Percentiles rank a stretch among this genome's conserved stretches.
phyloP scores from a whole-genome alignment of 2,329 filamentous ascomycete species.

The Beauveria sp. region DNA sequence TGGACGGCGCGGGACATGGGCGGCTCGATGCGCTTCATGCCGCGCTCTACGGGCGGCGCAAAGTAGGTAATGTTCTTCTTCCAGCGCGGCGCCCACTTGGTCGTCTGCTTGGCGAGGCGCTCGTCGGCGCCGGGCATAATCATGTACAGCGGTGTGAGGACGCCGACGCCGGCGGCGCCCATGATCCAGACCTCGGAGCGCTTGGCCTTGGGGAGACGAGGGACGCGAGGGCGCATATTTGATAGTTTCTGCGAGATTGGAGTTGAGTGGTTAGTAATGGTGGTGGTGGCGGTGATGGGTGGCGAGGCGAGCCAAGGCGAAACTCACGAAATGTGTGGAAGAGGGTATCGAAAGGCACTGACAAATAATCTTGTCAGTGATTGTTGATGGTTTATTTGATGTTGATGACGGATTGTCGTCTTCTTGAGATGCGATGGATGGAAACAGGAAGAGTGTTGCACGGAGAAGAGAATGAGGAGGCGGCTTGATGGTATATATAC shows the following conservation, averaged over 20 bases:
- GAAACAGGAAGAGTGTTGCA: neutral
- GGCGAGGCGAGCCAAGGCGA: neutral
- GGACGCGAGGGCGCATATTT: slow-evolving; percentile 40
- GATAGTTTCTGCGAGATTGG: slow-evolving; percentile 7
- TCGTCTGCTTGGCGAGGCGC: slow-evolving; percentile 44
- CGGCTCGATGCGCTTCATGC: slow-evolving; percentile 42
- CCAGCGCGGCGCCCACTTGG: slow-evolving; percentile 53
- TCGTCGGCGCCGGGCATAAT: slow-evolving; percentile 50
- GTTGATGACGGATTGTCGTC: neutral
- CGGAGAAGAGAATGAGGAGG: neutral
- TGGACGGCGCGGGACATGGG: slow-evolving; percentile 38
- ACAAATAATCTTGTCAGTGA: neutral
- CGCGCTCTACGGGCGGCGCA: slow-evolving; percentile 36
- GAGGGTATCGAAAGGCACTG: neutral
- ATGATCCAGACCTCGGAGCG: slow-evolving; percentile 44
- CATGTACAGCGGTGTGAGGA: slow-evolving; percentile 50
- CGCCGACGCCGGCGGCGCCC: slow-evolving; percentile 44
- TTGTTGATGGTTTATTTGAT: neutral
- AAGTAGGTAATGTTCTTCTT: slow-evolving; percentile 50
- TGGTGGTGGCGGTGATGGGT: neutral
- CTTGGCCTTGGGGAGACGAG: slow-evolving; percentile 42
- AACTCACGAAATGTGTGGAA: neutral
- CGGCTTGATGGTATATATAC: neutral
- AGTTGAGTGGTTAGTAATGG: neutral
- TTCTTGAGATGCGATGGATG: neutral